A percentile compares a stretch with the other conserved stretches of the same genome.
phyloP scores from a whole-genome alignment of 2,329 filamentous ascomycete genomes.

The Ambrosiella beaveri region DNA sequence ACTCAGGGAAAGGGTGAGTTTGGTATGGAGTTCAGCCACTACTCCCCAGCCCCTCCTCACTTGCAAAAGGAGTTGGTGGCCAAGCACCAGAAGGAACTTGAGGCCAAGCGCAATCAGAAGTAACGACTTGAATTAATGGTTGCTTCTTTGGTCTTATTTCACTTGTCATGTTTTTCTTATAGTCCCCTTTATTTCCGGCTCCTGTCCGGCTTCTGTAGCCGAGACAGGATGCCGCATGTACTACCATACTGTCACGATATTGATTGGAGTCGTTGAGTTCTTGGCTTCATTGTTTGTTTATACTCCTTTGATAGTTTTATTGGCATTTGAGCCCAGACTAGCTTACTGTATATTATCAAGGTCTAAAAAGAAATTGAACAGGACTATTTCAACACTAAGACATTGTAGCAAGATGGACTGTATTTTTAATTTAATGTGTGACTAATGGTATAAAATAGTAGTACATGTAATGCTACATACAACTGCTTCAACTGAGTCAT shows the following conservation, averaged over 20 bases:
- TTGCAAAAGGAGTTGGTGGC: slow-evolving; percentile 55
- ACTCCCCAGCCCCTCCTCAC: slow-evolving; percentile 69
- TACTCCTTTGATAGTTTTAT: background rate
- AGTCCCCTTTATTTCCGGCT: background rate
- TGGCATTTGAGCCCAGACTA: background rate
- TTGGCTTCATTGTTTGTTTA: background rate
- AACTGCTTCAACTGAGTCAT: background rate
- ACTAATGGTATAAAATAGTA: background rate
- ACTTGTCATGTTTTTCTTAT: background rate
- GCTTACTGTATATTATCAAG: background rate
- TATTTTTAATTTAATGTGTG: background rate
- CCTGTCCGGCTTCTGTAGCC: background rate
- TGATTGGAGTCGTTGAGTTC: background rate
- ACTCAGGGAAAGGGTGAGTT: slow-evolving; percentile 99
- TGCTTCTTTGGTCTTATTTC: slow-evolving; percentile 1
- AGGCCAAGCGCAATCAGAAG: slow-evolving; percentile 30
- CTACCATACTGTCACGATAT: slow-evolving; percentile 12
- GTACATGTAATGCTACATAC: slow-evolving; percentile 5
- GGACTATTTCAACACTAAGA: background rate
- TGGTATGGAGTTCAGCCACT: slow-evolving; percentile 97
- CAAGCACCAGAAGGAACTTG: slow-evolving; percentile 41
- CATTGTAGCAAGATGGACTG: background rate
- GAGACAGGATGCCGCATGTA: slow-evolving; percentile 7
- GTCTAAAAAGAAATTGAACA: background rate
- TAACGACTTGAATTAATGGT: background rate